phyloP scores from a whole-genome alignment of 2,329 filamentous ascomycete genomes.

The Cladosporium phlei region DNA sequence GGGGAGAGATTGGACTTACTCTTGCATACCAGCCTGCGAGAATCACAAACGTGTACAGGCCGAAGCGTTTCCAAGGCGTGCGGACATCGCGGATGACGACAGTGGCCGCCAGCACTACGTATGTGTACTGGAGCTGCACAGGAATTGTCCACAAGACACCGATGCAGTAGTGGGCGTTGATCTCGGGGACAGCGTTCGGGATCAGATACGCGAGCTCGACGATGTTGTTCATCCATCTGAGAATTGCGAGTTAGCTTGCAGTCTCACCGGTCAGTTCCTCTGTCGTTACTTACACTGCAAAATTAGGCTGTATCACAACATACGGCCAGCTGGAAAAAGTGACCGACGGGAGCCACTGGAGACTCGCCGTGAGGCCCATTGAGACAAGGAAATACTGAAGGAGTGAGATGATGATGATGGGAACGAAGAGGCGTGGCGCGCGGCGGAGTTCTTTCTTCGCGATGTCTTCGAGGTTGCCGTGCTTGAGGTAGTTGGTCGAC shows the following conservation, averaged over 20 bases:
- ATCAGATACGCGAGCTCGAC: conserved; percentile 44
- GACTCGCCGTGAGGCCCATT: conserved; percentile 38
- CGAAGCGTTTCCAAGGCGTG: conserved; percentile 44
- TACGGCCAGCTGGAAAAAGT: conserved; percentile 48
- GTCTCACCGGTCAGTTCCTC: too few species aligned
- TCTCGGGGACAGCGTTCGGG: conserved; percentile 46
- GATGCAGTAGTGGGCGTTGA: conserved; percentile 47
- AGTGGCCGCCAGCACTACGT: conserved; percentile 40
- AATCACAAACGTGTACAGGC: conserved; percentile 41
- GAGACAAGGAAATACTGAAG: conserved; percentile 47
- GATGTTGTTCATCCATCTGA: conserved; percentile 39
- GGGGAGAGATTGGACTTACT: conserved; percentile 5
- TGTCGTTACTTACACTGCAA: conserved; percentile 32
- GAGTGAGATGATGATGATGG: conserved; percentile 39
- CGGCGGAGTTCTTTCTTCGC: conserved; percentile 43
- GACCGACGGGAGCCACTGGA: conserved; percentile 44
- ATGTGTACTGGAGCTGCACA: conserved; percentile 45
- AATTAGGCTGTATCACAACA: conserved; percentile 37
- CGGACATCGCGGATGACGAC: conserved; percentile 44
- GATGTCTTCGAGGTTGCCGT: conserved; percentile 40
- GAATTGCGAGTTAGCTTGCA: neutral
- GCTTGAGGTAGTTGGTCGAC: conserved; percentile 38
- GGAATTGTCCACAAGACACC: conserved; percentile 49
- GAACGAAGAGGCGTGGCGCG: conserved; percentile 45
- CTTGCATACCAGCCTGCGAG: conserved; percentile 42